Evolutionary conservation across 139 green algal species (phyloP).

Genomic region (Micractinium conductrix): DNA sequence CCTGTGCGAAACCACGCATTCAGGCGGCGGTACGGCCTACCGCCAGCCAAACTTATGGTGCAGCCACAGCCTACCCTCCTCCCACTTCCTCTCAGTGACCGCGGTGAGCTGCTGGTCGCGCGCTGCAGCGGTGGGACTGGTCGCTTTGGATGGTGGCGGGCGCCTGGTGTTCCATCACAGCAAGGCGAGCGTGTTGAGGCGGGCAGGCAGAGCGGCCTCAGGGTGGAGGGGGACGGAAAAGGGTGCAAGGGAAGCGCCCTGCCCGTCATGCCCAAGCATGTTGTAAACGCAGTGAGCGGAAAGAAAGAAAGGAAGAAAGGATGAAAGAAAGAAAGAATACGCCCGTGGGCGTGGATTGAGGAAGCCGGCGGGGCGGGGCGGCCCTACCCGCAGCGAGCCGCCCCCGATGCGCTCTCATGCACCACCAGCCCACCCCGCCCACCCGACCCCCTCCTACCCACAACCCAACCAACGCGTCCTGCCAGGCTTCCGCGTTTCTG

Average conservation of each 20-base stretch:
- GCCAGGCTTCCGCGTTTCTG: not conserved
- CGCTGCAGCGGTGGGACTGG: not conserved
- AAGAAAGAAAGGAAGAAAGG: too few species aligned
- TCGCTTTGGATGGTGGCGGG: not conserved
- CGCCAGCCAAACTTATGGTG: not conserved
- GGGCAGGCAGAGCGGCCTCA: not conserved
- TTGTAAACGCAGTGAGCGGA: too few species aligned
- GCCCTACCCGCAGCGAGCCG: not conserved
- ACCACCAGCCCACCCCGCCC: too few species aligned
- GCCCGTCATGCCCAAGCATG: too few species aligned
- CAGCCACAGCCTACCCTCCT: not conserved
- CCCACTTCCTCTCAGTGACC: too few species aligned
- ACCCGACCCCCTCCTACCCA: too few species aligned
- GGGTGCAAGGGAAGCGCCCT: too few species aligned
- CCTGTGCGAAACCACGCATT: not conserved
- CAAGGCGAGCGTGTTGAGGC: conserved; percentile 8
- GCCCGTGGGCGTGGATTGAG: not conserved
- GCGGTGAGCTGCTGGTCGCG: conserved; percentile 10
- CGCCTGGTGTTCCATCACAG: conserved; percentile 1
- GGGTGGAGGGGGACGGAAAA: too few species aligned
- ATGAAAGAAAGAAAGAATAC: not conserved
- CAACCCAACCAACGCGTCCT: too few species aligned
- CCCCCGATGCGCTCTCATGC: too few species aligned
- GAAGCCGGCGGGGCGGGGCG: too few species aligned
- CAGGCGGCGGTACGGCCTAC: too few species aligned